Evolutionary conservation across 2,329 filamentous ascomycete species (phyloP), one percentile per base, ranked within the genome.

Genomic region (Cladobotryum protrusum): DNA sequence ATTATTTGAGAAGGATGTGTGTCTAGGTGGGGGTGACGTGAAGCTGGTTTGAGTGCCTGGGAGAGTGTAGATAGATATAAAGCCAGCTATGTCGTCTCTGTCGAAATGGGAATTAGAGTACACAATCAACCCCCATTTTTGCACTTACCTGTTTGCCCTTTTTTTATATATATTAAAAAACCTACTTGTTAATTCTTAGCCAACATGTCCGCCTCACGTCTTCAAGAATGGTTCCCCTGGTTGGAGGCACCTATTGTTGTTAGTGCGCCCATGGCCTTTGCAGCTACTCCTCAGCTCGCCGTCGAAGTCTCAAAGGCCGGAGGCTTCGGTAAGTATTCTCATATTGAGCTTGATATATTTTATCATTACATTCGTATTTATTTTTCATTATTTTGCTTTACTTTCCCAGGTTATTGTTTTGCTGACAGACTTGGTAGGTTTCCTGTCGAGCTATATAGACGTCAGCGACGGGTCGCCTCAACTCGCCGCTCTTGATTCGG

Each of bases 231-330:
- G 54, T 66, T 68, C 42, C 61, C 63, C 1, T 66, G 64, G 61
- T 53, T 52, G 18, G 53, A 52, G 19, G 49, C 57, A 3, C 67
- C 67, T 19, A 51, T 67, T 48, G 60, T 68, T 49, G 62, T 54
- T 55, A 71, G 65, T 54, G 68, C 56, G 17, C 69, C 69, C 6
- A 72, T 72, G 69, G 57, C 64, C 24, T 61, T 62, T 15, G 61
- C 54, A 20, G 66, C 61, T 8, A 59, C 57, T 13, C 61, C 68
- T n/a, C 57, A 54, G 6, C 57, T 72, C 42, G 64, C 68, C n/a
- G 57, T 61, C 13, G 65, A 70, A 45, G 67, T 72, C 5, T 64
- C 56, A 50, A 70, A 65, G 43, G 68, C 68, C 15, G 68, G 67
- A 11, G 69, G 69, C 6, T 45, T 72, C 12, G 69, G 68, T 71